Base-by-base conservation (phyloP, 2,329 filamentous ascomycete species). In the Ilyonectria robusta region DNA sequence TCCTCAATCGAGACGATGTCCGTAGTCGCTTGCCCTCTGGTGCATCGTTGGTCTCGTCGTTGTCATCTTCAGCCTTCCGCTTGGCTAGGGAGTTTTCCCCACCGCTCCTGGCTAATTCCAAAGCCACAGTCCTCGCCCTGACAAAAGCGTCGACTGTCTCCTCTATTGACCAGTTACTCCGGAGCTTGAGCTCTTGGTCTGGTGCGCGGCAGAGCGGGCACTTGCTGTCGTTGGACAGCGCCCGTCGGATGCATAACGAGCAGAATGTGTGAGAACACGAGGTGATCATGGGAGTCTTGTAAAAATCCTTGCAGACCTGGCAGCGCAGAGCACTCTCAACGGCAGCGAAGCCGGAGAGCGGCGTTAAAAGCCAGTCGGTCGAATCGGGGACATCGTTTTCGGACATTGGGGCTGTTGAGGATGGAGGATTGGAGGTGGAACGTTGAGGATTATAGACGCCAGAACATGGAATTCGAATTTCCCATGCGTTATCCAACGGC, bases 261-360 rank as follows among this genome's bases (percentile, higher is more conserved):
- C 96, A 99, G 78, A 99, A 99, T 0, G 96, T 98, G 79, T 99
- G 96, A 60, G 90, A 93, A 83, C 96, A 99, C 1, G 93, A 93
- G 1, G 96, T 99, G 69, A 98, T 92, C 89, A 99, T 96, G 0
- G 96, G 96, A 57, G 94, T 97, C 68, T 90, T 90, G 84, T 93
- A 98, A 82, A 98, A 97, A 80, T 99, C 97, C 79, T 98, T 98
- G 88, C 96, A 99, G 67, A 99, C 93, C 81, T 98, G 94, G 82
- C 96, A 99, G 74, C 96, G 93, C 21, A 99, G 86, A 3, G 94
- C 91, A 67, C 92, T 91, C 77, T 99, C 96, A 69, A 99, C 89
- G 15, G 88, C 84, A 54, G 90, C 85, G 61, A 97, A 87, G 15
- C 84, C 84, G 17, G 89, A 82, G 1, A 97, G 84, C 2, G 90